Evolutionary conservation across 257 asterid genomes (phyloP).

Genomic region (Solanum sparsipilum): DNA sequence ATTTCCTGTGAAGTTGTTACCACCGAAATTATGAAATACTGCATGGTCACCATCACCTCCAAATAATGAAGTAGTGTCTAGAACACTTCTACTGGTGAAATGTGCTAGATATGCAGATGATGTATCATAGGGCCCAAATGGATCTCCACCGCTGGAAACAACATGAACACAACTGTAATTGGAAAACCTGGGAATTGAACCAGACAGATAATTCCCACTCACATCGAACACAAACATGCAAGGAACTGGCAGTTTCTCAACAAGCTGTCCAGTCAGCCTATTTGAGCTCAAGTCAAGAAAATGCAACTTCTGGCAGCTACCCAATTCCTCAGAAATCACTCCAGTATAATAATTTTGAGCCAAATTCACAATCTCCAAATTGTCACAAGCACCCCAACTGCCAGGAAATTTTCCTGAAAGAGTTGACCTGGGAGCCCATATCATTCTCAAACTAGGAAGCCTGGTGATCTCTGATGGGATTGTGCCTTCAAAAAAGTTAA

Average conservation of each 20-base stretch:
- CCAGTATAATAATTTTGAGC: constrained; percentile 64
- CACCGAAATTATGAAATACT: constrained; percentile 61
- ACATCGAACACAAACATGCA: constrained; percentile 78
- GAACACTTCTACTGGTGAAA: constrained; percentile 32
- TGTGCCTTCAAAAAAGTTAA: constrained; percentile 61
- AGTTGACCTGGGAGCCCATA: constrained; percentile 87
- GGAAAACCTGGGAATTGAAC: constrained; percentile 58
- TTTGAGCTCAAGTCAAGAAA: constrained; percentile 82
- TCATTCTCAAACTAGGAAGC: constrained; percentile 65
- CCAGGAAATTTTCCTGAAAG: constrained; percentile 54
- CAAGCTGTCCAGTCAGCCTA: constrained; percentile 53
- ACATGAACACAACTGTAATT: constrained; percentile 30
- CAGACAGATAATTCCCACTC: constrained; percentile 59
- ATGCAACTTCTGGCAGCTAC: constrained; percentile 62
- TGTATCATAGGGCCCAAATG: constrained; percentile 26
- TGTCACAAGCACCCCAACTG: constrained; percentile 65
- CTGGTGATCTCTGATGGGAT: constrained; percentile 43
- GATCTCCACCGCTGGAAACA: constrained; percentile 4
- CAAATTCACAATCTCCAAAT: constrained; percentile 72
- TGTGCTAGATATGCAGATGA: constrained; percentile 46
- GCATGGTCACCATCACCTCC: constrained; percentile 27
- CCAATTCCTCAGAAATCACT: constrained; percentile 27
- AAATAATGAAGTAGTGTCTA: constrained; percentile 25
- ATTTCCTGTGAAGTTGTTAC: constrained; percentile 54
- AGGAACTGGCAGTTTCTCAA: constrained; percentile 57